Base-by-base conservation (phyloP, 2,329 filamentous ascomycete genomes). In the Aspergillus amoenus region DNA sequence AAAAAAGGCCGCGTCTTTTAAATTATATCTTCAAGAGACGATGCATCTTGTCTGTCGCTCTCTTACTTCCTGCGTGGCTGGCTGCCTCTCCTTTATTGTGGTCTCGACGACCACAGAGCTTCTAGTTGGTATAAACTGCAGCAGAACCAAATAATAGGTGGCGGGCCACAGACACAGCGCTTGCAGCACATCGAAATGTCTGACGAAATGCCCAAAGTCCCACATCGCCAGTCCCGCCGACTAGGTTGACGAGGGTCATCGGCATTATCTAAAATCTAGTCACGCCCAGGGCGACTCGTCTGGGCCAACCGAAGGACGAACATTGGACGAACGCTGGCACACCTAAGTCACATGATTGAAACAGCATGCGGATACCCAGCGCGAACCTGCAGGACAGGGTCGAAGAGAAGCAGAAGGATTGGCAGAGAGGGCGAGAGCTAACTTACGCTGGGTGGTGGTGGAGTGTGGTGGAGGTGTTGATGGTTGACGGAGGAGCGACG, bases 261-360 rank as follows among this genome's bases (percentile, higher is more conserved):
- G 55, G 58, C 61, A 60, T 41, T 61, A 61, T 62, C 63, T 62
- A 51, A 52, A 55, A 42, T 43, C 39, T 47, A 43, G 44, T 43
- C 24, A 34, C 44, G 21, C 61, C 65, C 62, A 60, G 55, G 64
- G 50, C 55, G 52, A 52, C 56, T 56, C 49, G 56, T 59, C 60
- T 49, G 49, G 60, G 52, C 60, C 62, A 64, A 64, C 61, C 55
- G 56, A 61, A 47, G 57, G 52, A 55, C 47, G 58, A 56, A 65
- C 59, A 64, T 67, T 70, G 70, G 67, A 65, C 56, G 62, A 64
- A 41, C 59, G 49, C 52, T 53, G 59, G 50, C 61, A 64, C 62
- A 59, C 59, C n/a, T 24, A 32, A 61, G 70, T 75, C 72, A 75
- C 72, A 75, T 75, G 72, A 75, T 68, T 64, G 61, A 67, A 64